Percentiles rank a stretch among this genome's conserved stretches.
phyloP scores from a whole-genome alignment of 441 rosid genomes.

The Capsella rubella region DNA sequence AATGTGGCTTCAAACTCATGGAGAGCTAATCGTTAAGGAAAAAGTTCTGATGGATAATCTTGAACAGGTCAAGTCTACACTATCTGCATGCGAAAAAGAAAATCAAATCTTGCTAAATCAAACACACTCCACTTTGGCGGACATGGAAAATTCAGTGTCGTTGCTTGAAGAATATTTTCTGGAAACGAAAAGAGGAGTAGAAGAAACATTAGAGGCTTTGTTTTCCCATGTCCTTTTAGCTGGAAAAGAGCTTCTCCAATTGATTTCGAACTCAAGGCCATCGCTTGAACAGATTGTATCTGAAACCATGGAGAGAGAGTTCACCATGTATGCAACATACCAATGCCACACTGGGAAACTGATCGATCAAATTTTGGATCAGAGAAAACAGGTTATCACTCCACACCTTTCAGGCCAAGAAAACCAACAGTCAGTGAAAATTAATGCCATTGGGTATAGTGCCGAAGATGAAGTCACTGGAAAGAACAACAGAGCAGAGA shows the following conservation, averaged over 20 bases:
- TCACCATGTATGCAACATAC: constrained; percentile 54
- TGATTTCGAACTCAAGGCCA: constrained; percentile 55
- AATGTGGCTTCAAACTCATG: constrained; percentile 68
- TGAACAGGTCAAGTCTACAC: constrained; percentile 62
- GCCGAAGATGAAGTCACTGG: constrained; percentile 39
- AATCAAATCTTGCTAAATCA: constrained; percentile 58
- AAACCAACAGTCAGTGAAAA: constrained; percentile 42
- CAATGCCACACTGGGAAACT: constrained; percentile 60
- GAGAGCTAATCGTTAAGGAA: constrained; percentile 62
- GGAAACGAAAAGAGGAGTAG: constrained; percentile 69
- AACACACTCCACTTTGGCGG: constrained; percentile 49
- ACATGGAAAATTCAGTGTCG: constrained; percentile 60
- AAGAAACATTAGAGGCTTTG: constrained; percentile 56
- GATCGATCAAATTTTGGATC: constrained; percentile 48
- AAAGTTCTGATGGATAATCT: constrained; percentile 62
- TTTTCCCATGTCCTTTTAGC: constrained; percentile 55
- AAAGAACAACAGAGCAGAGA: constrained; percentile 33
- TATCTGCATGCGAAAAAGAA: constrained; percentile 62
- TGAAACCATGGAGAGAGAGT: constrained; percentile 63
- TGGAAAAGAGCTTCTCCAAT: constrained; percentile 54
- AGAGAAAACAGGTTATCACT: constrained; percentile 32
- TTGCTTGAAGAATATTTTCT: constrained; percentile 62
- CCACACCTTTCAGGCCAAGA: constrained; percentile 13
- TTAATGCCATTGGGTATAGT: constrained; percentile 31
- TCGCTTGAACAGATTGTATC: constrained; percentile 63